Conservation (phyloP, 1,139 yeast species). For the Scheffersomyces stambukii region DNA sequence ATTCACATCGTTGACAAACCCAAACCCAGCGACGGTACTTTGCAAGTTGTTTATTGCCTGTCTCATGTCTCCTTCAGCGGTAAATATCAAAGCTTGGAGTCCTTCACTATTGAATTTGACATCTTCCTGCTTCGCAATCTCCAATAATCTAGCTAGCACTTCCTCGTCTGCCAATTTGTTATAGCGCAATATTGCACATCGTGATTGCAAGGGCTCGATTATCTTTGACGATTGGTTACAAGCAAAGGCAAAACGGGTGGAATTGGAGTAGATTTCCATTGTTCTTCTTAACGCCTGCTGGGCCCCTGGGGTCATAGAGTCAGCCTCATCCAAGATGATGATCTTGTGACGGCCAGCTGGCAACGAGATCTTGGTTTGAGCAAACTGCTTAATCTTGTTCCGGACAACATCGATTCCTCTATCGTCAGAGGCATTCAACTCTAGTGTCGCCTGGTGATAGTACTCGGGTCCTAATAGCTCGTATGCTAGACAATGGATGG, state of each 20-base stretch:
- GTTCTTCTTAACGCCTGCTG: constrained; percentile 96
- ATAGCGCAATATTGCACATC: constrained; percentile 92
- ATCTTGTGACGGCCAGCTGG: constrained; percentile 71
- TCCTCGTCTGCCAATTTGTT: constrained; percentile 80
- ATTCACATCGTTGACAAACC: constrained; percentile 81
- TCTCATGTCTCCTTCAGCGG: constrained; percentile 99
- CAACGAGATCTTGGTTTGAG: constrained; percentile 70
- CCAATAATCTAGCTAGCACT: constrained; percentile 70
- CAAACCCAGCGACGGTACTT: constrained; percentile 92
- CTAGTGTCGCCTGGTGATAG: constrained; percentile 80
- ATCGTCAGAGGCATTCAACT: constrained; percentile 56
- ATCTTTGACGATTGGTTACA: constrained; percentile 93
- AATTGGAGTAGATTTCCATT: constrained; percentile 91
- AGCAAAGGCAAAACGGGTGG: constrained; percentile 96
- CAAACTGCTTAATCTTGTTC: constrained; percentile 46
- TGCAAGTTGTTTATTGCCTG: constrained; percentile 94
- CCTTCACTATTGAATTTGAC: constrained; percentile 88
- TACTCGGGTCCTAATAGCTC: constrained; percentile 69
- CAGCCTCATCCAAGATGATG: constrained; percentile 90
- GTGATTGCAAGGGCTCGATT: constrained; percentile 92
- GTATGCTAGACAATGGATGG: constrained; percentile 84
- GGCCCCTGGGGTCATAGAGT: constrained; percentile 98
- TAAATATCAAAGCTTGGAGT: constrained; percentile 85
- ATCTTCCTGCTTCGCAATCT: constrained; percentile 65
- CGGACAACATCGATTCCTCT: constrained; percentile 49